phyloP scores from a whole-genome alignment of 164 flowering plant species.

The Vitis cinerea region DNA sequence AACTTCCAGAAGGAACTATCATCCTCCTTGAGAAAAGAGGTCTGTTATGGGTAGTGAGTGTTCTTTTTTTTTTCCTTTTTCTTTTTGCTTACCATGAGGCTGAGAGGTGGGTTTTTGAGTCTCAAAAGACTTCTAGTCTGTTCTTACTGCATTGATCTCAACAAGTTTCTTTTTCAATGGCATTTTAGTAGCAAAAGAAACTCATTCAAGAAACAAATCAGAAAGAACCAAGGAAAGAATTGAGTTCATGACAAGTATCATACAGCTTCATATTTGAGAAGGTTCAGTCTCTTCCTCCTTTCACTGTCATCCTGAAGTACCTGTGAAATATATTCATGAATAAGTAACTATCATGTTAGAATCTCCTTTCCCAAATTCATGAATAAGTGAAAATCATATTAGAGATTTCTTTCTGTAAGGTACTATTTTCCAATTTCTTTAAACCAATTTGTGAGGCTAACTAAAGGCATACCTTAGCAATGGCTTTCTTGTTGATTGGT shows the following conservation, averaged over 20 bases:
- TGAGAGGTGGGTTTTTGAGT: too few relatives aligned
- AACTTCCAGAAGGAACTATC: too few relatives aligned
- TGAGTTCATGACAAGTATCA: constrained; percentile 23
- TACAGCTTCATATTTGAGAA: constrained; percentile 90
- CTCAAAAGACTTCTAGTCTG: too few relatives aligned
- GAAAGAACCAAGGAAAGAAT: neutral
- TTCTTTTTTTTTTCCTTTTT: too few relatives aligned
- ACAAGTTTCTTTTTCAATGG: too few relatives aligned
- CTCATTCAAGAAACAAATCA: neutral
- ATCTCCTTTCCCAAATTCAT: neutral
- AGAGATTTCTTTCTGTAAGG: too few relatives aligned
- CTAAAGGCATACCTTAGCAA: constrained; percentile 42
- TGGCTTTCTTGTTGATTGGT: constrained; percentile 62
- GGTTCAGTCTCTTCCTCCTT: constrained; percentile 65
- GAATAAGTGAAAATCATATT: neutral
- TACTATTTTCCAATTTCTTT: neutral
- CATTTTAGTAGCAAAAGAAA: too few relatives aligned
- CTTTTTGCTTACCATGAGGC: too few relatives aligned
- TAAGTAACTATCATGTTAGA: too few relatives aligned
- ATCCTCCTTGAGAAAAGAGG: too few relatives aligned
- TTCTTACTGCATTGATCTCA: too few relatives aligned
- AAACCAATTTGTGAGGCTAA: neutral
- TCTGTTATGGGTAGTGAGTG: too few relatives aligned
- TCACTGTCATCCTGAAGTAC: constrained; percentile 66
- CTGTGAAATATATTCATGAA: constrained; percentile 30